Evolutionary conservation across 805 yeast genomes (phyloP), one percentile per base, ranked within the genome.

Genomic region (Nakazawaea pomicola): DNA sequence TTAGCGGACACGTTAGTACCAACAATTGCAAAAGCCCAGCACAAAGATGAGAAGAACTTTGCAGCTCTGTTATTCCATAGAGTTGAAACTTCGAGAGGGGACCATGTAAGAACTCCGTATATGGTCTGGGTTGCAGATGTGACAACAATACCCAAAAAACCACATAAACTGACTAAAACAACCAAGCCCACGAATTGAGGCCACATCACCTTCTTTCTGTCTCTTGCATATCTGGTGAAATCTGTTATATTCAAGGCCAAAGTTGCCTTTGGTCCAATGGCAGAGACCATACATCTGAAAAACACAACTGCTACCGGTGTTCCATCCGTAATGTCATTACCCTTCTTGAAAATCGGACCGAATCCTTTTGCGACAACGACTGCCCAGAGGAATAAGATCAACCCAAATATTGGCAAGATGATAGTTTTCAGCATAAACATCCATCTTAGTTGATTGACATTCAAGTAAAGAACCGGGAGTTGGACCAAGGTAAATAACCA

Each of bases 1-100:
- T 78, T 78, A 28, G 83, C 83, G 6, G 79, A 64, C 29, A 67
- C 53, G 45, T 67, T 65, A 15, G 68, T 65, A 43, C 67, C 70
- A 44, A 67, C 55, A 47, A 63, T 68, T n/a, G 52, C 50, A 38
- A 50, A 35, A 41, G 46, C 44, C 48, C 49, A 52, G 4, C 49
- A 44, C 19, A 49, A 11, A 38, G 46, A 43, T 5, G 45, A 33
- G 49, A 44, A 39, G 45, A 30, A 40, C 21, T 41, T 9, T 10
- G 52, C 54, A 23, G 51, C 51, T 42, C 54, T 46, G 8, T 34
- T 34, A 28, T 43, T 45, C 52, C 52, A 50, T 14, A 35, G 12
- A 10, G 35, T 39, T 11, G 43, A 41, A 20, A 50, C 45, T 21
- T 42, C 43, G n/a, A 47, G 43, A 14, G 54, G 54, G 12, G 45